Evolutionary conservation across 108 stramenopile genomes (phyloP), one percentile per base, ranked within the genome.

Genomic region (Nitzschia sp.): DNA sequence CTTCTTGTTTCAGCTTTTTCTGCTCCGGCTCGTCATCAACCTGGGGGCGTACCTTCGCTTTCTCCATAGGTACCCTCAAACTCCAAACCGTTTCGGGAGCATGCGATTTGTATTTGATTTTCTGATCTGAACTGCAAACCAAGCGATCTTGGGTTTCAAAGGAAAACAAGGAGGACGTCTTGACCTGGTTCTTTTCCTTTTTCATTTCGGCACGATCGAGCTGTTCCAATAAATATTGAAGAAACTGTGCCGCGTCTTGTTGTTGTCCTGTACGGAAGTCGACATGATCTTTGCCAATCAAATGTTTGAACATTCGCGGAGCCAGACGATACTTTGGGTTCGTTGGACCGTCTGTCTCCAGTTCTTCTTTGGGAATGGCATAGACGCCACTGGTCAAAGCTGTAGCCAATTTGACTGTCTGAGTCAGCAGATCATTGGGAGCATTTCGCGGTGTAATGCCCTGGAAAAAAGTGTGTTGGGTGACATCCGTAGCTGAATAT

Each of bases 231-330:
- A 97, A 67, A 79, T 97, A 88, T 56, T 89, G 90, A 53, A 99
- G 79, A 72, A 94, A 99, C 76, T 98, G 97, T 13, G 92, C 91
- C 17, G 97, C 97, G 84, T 99, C 99, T 78, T 99, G 99, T 79
- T 99, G 99, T 59, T 97, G 94, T 11, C 95, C 97, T 5, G 96
- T 96, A 9, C 81, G 69, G 71, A 98, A 99, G 56, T 99, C 99
- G 25, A 91, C 83, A 73, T 99, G 97, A 63, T 91, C 88, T 21
- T 83, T 75, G 16, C 96, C 99, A 52, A 98, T 82, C 22, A 90
- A 57, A 73, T 93, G 85, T 73, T 97, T 97, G 80, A 99, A 92
- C 97, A 98, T 98, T 8, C 96, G 73, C 15, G 99, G 98, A 26
- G 96, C 86, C 66, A 98, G 75, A 11, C 89, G 85, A 77, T 90